Percentiles rank a stretch among this genome's conserved stretches.
Conservation (phyloP, 805 yeast genomes). For the Metschnikowia similis region DNA sequence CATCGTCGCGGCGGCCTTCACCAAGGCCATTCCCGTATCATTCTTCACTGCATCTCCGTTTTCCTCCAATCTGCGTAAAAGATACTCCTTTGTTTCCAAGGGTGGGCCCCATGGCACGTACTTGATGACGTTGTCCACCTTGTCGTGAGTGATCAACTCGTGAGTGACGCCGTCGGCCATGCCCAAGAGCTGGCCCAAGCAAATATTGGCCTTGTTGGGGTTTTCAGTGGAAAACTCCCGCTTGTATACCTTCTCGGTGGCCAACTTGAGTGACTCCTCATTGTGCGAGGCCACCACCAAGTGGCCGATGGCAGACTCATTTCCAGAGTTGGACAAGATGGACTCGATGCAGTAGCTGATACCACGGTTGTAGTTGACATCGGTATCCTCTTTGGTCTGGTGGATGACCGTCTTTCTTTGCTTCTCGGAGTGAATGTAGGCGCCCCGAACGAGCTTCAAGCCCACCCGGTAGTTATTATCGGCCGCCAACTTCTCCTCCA, state of each 20-base stretch:
- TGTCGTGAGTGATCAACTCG: slow-evolving; percentile 61
- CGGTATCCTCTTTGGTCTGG: slow-evolving; percentile 76
- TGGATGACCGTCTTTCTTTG: slow-evolving; percentile 65
- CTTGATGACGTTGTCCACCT: slow-evolving; percentile 75
- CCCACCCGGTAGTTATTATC: slow-evolving; percentile 67
- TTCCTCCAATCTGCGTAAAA: slow-evolving; percentile 87
- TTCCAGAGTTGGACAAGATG: slow-evolving; percentile 43
- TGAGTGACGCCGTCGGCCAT: slow-evolving; percentile 90
- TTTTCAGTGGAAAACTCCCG: slow-evolving; percentile 9
- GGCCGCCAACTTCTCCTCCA: slow-evolving; percentile 63
- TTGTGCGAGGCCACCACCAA: slow-evolving; percentile 92
- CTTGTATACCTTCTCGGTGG: slow-evolving; percentile 50
- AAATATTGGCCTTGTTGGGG: slow-evolving; percentile 53
- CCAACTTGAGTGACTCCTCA: slow-evolving; percentile 67
- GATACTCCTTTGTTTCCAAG: slow-evolving; percentile 83
- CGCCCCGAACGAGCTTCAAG: slow-evolving; percentile 90
- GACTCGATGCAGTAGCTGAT: slow-evolving; percentile 58
- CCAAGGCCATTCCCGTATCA: slow-evolving; percentile 74
- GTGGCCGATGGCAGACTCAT: slow-evolving; percentile 58
- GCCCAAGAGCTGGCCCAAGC: slow-evolving; percentile 86
- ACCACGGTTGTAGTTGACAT: slow-evolving; percentile 67
- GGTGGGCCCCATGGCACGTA: slow-evolving; percentile 99
- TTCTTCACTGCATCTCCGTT: slow-evolving; percentile 91
- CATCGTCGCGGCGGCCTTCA: slow-evolving; percentile 44
- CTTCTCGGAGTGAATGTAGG: slow-evolving; percentile 87